Conservation (phyloP, 2,329 filamentous ascomycete genomes). For the Aspergillus sp. region DNA sequence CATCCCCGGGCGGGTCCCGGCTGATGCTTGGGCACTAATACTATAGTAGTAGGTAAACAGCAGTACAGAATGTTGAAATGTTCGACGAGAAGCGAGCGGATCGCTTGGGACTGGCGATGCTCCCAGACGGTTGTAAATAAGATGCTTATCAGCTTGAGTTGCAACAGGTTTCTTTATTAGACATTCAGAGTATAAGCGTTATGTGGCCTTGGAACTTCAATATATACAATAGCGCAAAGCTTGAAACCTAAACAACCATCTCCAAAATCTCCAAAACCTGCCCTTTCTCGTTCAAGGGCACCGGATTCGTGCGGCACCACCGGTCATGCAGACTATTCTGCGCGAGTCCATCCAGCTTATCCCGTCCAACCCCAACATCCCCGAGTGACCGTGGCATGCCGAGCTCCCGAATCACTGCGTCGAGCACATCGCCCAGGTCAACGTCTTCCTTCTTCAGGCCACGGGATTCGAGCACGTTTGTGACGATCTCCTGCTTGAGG, state of each 20-base stretch:
- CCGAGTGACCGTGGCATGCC: constrained; percentile 59
- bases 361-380: constrained; percentile 55
- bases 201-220: too few species aligned
- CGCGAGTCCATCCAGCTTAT: constrained; percentile 55
- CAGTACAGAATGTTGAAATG: too few species aligned
- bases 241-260: constrained; percentile 34
- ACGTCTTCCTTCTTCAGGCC: constrained; percentile 30
- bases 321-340: constrained; percentile 55
- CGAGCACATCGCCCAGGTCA: constrained; percentile 58
- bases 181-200: too few species aligned
- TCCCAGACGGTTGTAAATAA: too few species aligned
- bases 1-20: too few species aligned
- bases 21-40: too few species aligned
- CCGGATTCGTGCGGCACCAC: constrained; percentile 57
- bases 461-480: constrained; percentile 39
- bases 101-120: too few species aligned
- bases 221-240: too few species aligned
- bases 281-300: constrained; percentile 51
- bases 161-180: too few species aligned
- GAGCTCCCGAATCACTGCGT: constrained; percentile 55
- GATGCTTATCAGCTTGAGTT: too few species aligned
- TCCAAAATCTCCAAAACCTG: constrained; percentile 59
- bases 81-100: too few species aligned
- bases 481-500: constrained; percentile 43
- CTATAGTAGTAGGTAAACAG: too few species aligned